Base-by-base conservation (phyloP, 768 basidiomycete genomes). In the Termitomyces eurrhizus region DNA sequence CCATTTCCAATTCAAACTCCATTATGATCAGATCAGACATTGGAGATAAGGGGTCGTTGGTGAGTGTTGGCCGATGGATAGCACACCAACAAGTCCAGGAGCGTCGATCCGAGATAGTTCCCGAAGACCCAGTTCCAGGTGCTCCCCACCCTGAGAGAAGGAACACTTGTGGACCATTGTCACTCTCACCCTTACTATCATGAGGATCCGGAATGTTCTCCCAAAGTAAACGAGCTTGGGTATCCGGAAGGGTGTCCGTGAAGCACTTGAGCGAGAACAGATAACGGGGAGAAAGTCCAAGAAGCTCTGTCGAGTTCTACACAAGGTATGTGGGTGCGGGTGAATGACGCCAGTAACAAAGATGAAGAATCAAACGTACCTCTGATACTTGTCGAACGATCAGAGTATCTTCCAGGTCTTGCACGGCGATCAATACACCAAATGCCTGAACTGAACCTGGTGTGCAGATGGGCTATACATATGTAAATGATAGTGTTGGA, bases 371-470 rank as follows among this genome's bases (percentile, higher is more conserved):
- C 13, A 11, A 13, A 64, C 74, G 57, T 68, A 89, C 90, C 78
- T 92, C 92, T 33, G 91, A 93, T 0, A 90, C 89, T 67, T 93
- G 92, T 13, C 85, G 80, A 41, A 93, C 89, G 7, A 80, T 64
- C 13, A 92, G 72, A 3, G 76, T 73, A 26, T 87, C 83, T 8
- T 80, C 75, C 18, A 80, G 70, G 64, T 89, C 84, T 61, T 88
- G 85, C 0, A 92, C 73, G 1, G 82, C 89, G 53, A 93, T 81
- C 4, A 93, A 78, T 0, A 93, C 87, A n/a, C 91, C 92, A 66
- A 88, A 94, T 0, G 84, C 86, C 74, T 94, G 92, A 1, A 93
- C 82, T 1, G 91, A 86, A 3, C 92, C 92, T 13, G 91, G 92
- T 0, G 87, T 85, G 0, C 86, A 83, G 52, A 94, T 94, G 0